These are phyloP conservation scores for Picea sitchensis DNA, from an alignment of 75 land plant genomes.

Conservation along the genomic window DNA sequence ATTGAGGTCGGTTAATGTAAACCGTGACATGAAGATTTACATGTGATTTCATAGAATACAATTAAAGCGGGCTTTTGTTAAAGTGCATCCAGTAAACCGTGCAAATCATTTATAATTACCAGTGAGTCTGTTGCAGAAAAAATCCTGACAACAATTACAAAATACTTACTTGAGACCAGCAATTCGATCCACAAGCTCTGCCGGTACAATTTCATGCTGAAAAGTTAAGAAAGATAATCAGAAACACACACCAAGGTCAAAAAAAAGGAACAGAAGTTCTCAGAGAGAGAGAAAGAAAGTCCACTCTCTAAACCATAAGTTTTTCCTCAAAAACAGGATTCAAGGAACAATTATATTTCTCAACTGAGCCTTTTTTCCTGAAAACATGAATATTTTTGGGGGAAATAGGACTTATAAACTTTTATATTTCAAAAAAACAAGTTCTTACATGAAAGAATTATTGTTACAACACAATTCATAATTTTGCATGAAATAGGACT, in stretches of 20 bases:
- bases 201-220: conserved; percentile 97
- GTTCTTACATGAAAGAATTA: too few species aligned
- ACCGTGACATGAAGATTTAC: neutral
- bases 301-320: too few species aligned
- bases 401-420: too few species aligned
- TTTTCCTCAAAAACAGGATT: conserved; percentile 1
- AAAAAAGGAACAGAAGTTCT: neutral
- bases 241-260: neutral
- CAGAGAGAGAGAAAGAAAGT: too few species aligned
- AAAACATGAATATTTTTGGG: neutral
- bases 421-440: neutral
- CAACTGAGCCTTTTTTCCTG: neutral
- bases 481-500: too few species aligned
- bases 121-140: neutral
- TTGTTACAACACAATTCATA: too few species aligned
- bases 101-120: neutral
- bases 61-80: neutral
- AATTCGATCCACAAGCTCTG: conserved; percentile 89
- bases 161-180: conserved; percentile 80
- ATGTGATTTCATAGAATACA: neutral
- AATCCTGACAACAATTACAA: too few species aligned
- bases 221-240: conserved; percentile 8
- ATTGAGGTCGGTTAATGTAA: neutral
- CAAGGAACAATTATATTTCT: neutral
- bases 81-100: neutral